Conservation (phyloP, 1,284 basidiomycete genomes). For the Ganoderma meredithae region DNA sequence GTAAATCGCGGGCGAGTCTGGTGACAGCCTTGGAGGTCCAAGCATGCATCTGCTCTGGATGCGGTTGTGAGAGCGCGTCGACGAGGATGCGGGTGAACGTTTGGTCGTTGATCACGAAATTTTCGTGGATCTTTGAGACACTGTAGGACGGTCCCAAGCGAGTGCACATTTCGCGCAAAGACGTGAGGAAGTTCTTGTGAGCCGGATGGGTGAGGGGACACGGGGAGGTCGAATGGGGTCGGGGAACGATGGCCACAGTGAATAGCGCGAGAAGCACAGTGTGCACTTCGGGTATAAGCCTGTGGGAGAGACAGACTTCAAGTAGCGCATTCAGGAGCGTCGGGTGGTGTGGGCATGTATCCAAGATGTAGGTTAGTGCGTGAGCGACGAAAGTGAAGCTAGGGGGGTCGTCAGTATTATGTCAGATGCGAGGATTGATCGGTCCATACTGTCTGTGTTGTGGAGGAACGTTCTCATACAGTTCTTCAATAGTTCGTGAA, state of each 20-base stretch:
- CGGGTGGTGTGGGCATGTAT: constrained; percentile 51
- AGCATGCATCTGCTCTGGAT: constrained; percentile 30
- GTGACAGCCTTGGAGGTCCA: constrained; percentile 51
- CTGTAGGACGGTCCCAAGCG: constrained; percentile 4
- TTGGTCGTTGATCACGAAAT: constrained; percentile 30
- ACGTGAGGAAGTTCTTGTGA: constrained; percentile 50
- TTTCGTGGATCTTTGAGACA: constrained; percentile 9
- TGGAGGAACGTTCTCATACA: constrained; percentile 59
- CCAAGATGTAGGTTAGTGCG: constrained; percentile 55
- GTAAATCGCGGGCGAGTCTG: constrained; percentile 44
- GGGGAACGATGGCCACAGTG: constrained; percentile 40
- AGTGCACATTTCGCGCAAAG: constrained; percentile 46
- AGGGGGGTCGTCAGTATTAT: background rate
- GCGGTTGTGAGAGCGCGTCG: constrained; percentile 27
- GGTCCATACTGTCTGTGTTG: constrained; percentile 54
- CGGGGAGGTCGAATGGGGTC: constrained; percentile 28
- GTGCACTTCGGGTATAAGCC: constrained; percentile 51
- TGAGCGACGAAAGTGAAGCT: constrained; percentile 60
- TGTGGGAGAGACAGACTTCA: constrained; percentile 51
- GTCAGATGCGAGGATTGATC: background rate
- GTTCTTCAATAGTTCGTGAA: constrained; percentile 45
- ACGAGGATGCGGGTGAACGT: constrained; percentile 36
- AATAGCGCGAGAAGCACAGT: constrained; percentile 49
- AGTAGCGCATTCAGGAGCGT: constrained; percentile 56
- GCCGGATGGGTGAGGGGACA: constrained; percentile 44